Evolutionary conservation across 805 yeast species (phyloP).

Genomic region (Ogataea methylovora): DNA sequence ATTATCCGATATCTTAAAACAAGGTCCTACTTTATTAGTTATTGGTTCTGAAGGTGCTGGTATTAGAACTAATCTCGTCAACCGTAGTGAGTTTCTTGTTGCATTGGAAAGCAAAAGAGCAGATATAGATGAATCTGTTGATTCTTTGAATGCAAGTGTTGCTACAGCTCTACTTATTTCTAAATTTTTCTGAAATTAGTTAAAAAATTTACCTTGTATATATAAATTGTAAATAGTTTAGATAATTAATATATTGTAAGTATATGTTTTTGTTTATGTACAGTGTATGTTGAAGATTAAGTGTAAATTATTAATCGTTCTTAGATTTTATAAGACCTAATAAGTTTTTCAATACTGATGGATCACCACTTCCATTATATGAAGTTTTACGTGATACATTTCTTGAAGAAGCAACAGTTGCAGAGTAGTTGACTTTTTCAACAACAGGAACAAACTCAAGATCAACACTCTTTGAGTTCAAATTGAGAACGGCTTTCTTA

Average conservation of each 20-base stretch:
- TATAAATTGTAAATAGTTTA: too few relatives aligned
- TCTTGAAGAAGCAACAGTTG: too few relatives aligned
- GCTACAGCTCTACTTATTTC: conserved; percentile 67
- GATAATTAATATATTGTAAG: too few relatives aligned
- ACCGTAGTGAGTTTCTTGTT: conserved; percentile 47
- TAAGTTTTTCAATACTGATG: too few relatives aligned
- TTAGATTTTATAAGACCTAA: too few relatives aligned
- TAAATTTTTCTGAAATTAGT: conserved; percentile 10
- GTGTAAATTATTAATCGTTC: too few relatives aligned
- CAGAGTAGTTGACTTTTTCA: background rate
- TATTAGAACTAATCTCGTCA: conserved; percentile 56
- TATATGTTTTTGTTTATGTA: too few relatives aligned
- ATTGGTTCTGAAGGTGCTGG: conserved; percentile 87
- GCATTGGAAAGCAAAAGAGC: conserved; percentile 25
- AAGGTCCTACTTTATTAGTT: conserved; percentile 60
- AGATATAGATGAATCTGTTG: conserved; percentile 36
- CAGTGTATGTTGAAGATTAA: too few relatives aligned
- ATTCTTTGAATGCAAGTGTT: conserved; percentile 84
- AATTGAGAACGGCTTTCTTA: background rate
- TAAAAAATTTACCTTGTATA: background rate
- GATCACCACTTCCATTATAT: too few relatives aligned
- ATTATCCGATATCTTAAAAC: conserved; percentile 33
- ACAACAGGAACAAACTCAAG: background rate
- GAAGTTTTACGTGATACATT: too few relatives aligned
- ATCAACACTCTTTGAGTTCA: background rate